These are phyloP conservation scores for Pseudogymnoascus sp. DNA, from an alignment of 2,329 filamentous ascomycete species.

Conservation along the genomic window DNA sequence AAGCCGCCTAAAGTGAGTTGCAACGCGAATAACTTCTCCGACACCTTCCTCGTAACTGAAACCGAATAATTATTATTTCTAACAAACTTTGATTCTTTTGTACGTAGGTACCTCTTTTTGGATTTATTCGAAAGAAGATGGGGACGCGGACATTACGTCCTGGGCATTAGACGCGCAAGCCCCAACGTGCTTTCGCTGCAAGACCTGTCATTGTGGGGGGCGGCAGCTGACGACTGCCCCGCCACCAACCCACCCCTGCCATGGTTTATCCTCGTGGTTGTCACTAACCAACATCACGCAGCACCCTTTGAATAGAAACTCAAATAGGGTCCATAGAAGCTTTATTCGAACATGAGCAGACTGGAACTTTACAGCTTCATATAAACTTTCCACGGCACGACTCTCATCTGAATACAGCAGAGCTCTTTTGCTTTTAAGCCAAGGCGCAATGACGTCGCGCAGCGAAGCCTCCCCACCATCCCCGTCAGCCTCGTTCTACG, in stretches of 20 bases:
- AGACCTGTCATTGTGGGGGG: constrained; percentile 2
- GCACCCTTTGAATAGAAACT: neutral
- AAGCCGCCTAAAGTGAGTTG: neutral
- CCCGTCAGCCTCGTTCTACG: constrained; percentile 83
- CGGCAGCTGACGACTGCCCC: constrained; percentile 10
- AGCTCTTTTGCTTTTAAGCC: constrained; percentile 1
- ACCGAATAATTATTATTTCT: neutral
- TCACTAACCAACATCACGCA: constrained; percentile 1
- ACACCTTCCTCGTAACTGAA: neutral
- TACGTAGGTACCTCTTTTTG: neutral
- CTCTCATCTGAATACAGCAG: neutral
- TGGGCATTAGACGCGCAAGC: neutral
- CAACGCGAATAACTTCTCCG: neutral
- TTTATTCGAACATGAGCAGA: neutral
- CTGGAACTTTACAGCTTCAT: neutral
- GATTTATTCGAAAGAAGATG: neutral
- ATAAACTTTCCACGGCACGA: neutral
- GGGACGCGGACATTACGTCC: constrained; percentile 6
- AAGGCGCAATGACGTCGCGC: constrained; percentile 25
- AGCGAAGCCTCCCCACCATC: constrained; percentile 43
- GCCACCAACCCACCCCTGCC: constrained; percentile 9
- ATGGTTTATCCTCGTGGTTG: constrained; percentile 3
- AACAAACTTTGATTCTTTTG: neutral
- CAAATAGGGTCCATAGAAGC: neutral
- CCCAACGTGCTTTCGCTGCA: neutral